Percentiles rank a stretch among this genome's conserved stretches.
These are phyloP conservation scores for Oryza nivara DNA, from an alignment of 176 grass and related monocot species.

Conservation along the genomic window DNA sequence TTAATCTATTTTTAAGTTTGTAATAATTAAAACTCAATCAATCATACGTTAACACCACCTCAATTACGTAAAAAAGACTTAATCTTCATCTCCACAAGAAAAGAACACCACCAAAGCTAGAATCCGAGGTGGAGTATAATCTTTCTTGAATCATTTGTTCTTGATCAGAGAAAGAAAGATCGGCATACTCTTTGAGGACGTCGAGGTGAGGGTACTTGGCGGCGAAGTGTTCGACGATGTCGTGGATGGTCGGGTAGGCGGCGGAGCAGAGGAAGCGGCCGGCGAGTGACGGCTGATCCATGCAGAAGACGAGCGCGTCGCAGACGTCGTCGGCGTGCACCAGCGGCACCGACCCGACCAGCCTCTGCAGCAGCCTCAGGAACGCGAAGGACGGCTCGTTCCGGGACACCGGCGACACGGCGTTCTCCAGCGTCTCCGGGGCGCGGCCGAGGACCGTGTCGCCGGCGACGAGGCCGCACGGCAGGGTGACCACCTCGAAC, in stretches of 20 bases:
- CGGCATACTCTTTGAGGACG: constrained; percentile 55
- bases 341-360: constrained; percentile 54
- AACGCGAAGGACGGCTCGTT: neutral
- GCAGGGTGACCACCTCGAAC: constrained; percentile 65
- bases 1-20: no score
- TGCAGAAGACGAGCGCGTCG: constrained; percentile 67
- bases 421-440: constrained; percentile 17
- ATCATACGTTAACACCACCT: no score
- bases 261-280: constrained; percentile 58
- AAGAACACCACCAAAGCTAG: no score
- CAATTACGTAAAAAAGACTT: no score
- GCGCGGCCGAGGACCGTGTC: constrained; percentile 41
- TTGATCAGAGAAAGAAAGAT: no score
- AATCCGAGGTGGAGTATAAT: no score
- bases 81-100: no score
- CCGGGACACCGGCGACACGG: constrained; percentile 39
- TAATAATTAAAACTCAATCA: no score
- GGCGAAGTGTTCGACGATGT: constrained; percentile 29
- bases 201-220: constrained; percentile 40
- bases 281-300: constrained; percentile 41
- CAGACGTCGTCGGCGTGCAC: constrained; percentile 70
- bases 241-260: constrained; percentile 46
- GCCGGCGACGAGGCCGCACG: constrained; percentile 56
- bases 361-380: constrained; percentile 39
- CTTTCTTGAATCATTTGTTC: neutral